Percentiles rank a stretch among this genome's conserved stretches.
These are phyloP conservation scores for Mallotus japonicus DNA, from an alignment of 441 rosid genomes.

Conservation along the genomic window DNA sequence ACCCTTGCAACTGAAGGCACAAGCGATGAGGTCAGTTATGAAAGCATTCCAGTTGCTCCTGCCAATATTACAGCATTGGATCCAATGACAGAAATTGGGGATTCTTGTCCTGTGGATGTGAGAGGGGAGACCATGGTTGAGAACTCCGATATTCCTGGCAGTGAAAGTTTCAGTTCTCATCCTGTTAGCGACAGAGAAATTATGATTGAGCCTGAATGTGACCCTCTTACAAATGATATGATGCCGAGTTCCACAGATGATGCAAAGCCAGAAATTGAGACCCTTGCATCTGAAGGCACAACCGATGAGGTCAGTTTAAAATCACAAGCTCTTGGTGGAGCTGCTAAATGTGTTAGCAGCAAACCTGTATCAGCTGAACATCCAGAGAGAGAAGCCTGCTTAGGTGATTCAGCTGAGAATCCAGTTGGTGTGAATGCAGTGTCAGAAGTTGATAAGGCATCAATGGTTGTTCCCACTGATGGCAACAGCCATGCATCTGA, in stretches of 20 bases:
- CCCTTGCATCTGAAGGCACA: conserved; percentile 29
- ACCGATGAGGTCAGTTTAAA: conserved; percentile 24
- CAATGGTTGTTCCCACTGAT: neutral
- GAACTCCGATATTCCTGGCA: conserved; percentile 19
- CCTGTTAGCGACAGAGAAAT: conserved; percentile 14
- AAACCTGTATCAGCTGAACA: conserved; percentile 23
- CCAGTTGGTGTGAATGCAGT: conserved; percentile 22
- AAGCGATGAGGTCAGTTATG: conserved; percentile 21
- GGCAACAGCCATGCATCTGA: conserved; percentile 8
- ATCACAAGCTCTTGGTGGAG: conserved; percentile 26
- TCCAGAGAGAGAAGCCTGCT: conserved; percentile 29
- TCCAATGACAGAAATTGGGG: conserved; percentile 12
- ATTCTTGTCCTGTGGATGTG: conserved; percentile 25
- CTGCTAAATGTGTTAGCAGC: conserved; percentile 22
- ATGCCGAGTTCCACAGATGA: conserved; percentile 22
- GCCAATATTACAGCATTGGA: conserved; percentile 5
- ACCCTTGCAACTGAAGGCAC: conserved; percentile 30
- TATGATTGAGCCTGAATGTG: conserved; percentile 17
- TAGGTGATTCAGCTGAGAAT: conserved; percentile 17
- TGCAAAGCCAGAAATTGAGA: conserved; percentile 29
- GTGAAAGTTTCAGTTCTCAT: conserved; percentile 24
- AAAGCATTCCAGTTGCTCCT: conserved; percentile 26
- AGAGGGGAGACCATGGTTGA: conserved; percentile 24
- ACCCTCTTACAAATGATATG: conserved; percentile 17
- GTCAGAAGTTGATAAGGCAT: conserved; percentile 12